Base-by-base conservation (phyloP, 371 early-diverging fungal genomes). In the Chytridiales sp. region DNA sequence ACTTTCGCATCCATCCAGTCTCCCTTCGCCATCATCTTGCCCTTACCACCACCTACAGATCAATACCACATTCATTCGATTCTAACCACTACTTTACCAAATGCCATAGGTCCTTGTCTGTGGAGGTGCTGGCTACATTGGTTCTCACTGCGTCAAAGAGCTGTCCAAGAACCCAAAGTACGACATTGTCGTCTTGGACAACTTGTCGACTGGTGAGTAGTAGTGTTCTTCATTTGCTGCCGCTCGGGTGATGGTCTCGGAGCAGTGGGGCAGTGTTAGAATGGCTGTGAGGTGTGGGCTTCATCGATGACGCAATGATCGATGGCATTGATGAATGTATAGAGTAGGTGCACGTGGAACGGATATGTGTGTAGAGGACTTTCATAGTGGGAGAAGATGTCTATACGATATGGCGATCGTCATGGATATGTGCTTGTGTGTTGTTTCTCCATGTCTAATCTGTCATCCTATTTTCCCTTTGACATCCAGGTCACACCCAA, bases 91-190 rank as follows among this genome's bases (percentile, higher is more conserved):
- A n/a, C 43, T 46, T 13, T 50, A 21, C 31, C 17, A 3, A 4
- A 30, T 24, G 4, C 47, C 60, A 6, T 50, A 56, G 30, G 65
- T 93, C 47, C 81, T 94, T 42, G 92, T 94, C 49, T 91, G 92
- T 19, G 94, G 94, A 11, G 94, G 93, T 21, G 88, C 91, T 62
- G 94, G 94, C 3, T 94, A 89, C 67, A 92, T 94, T 59, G 94
- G 94, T 26, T 89, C 89, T 27, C 93, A 93, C 78, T 92, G 92
- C 0, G 88, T 88, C 26, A 66, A 91, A 26, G 89, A 90, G 61
- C 81, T 94, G 6, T 40, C 61, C 31, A 3, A 22, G 46, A 22
- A 13, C 15, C 0, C 15, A 46, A 46, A 67, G 43, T 69, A 79
- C 55, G 59, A 73, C 26, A 59, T 83, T 19, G 71, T 84, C 24